Evolutionary conservation across 2,329 filamentous ascomycete genomes (phyloP), one percentile per base, ranked within the genome.

Genomic region (Fusarium pseudoanthophilum): DNA sequence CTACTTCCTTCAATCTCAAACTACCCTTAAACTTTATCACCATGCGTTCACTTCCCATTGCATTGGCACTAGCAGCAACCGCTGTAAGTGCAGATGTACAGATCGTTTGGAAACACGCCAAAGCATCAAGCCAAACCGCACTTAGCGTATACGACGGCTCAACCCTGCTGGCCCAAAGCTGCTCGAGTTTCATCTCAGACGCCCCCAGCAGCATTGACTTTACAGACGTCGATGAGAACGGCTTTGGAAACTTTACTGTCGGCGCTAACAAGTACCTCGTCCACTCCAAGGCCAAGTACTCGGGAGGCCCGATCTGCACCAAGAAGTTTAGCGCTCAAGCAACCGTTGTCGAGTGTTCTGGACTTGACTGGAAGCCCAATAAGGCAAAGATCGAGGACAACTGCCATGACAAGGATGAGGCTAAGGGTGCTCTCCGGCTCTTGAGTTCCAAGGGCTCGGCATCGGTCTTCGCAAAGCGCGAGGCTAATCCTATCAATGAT

Each of bases 241-340:
- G 60, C 32, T 62, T 62, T 46, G 60, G 51, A 5, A 62, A 62
- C 26, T 62, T 62, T 14, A 58, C 51, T 15, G 37, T 58, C 13
- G 51, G 51, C 51, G 24, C 40, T 24, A 62, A 43, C 7, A 43
- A 24, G 21, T 62, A 58, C 4, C 39, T 45, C 5, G 59, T 43
- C 30, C 59, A 62, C 32, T 62, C 51, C 13, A 58, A 45, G 21
- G 51, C 60, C 6, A 7, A 59, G 32, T 30, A 30, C 15, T 62
- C 60, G 8, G 51, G 60, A 10, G 60, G 60, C 8, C 51, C 51
- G 7, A 30, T 62, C 8, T 62, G 60, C 21, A 46, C 39, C 15
- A 62, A 58, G 51, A 62, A 32, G 26, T 62, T 24, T 30, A 36
- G 28, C 21, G 13, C 24, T 21, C 7, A 43, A 20, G 60, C 51